These are phyloP conservation scores for Fraxinus excelsior DNA, from an alignment of 257 asterid species.

Conservation along the genomic window DNA sequence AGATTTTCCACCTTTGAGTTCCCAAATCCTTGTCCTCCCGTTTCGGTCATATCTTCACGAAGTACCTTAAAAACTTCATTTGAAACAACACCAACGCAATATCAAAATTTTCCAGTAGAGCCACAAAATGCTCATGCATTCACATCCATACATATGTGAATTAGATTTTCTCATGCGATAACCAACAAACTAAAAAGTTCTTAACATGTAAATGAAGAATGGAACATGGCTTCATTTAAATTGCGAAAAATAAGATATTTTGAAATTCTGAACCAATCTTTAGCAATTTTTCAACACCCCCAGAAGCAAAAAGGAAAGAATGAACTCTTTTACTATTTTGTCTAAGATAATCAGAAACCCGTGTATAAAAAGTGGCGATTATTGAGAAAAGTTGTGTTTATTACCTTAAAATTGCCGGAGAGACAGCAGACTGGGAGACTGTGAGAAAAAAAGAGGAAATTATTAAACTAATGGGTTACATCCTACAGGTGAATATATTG, in stretches of 20 bases:
- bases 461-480: too few relatives aligned
- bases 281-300: not conserved
- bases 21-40: conserved; percentile 43
- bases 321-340: not conserved
- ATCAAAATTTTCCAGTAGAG: not conserved
- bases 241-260: too few relatives aligned
- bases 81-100: not conserved
- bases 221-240: too few relatives aligned
- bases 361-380: not conserved
- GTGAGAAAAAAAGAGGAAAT: too few relatives aligned
- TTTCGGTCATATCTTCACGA: conserved; percentile 33
- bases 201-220: too few relatives aligned
- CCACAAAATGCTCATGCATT: too few relatives aligned
- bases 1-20: conserved; percentile 29
- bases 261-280: not conserved
- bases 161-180: too few relatives aligned
- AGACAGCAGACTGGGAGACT: not conserved
- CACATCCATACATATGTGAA: too few relatives aligned
- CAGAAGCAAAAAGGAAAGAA: not conserved
- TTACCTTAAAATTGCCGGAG: not conserved
- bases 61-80: not conserved
- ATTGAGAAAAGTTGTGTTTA: not conserved
- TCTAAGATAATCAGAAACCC: not conserved
- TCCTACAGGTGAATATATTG: too few relatives aligned
- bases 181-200: too few relatives aligned